Evolutionary conservation across 345 rosid species (phyloP).

Genomic region (Carallia brachiata): DNA sequence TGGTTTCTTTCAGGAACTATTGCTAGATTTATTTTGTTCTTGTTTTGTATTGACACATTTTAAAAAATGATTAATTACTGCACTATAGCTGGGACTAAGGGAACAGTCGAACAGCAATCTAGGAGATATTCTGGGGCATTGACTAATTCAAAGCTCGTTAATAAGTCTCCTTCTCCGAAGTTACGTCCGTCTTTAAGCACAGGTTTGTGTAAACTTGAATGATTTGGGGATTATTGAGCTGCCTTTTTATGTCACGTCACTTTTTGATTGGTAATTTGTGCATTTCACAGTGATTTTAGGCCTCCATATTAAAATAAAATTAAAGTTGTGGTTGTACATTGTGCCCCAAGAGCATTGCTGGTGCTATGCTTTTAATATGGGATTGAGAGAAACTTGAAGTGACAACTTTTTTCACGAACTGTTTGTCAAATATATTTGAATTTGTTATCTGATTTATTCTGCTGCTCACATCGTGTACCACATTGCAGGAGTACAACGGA

Average conservation of each 20-base stretch:
- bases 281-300: background rate
- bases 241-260: background rate
- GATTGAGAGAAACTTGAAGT: background rate
- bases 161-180: conserved; percentile 46
- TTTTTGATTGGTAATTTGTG: background rate
- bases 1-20: background rate
- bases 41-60: too few relatives aligned
- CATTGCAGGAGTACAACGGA: conserved; percentile 57
- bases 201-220: conserved; percentile 26
- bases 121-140: conserved; percentile 46
- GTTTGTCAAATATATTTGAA: background rate
- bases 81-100: conserved; percentile 52
- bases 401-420: background rate
- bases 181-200: conserved; percentile 38
- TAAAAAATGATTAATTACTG: too few relatives aligned
- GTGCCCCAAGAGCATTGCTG: too few relatives aligned
- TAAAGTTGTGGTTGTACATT: too few relatives aligned
- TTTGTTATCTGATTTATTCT: background rate
- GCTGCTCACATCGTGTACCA: background rate
- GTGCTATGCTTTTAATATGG: too few relatives aligned
- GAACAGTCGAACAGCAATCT: conserved; percentile 45
- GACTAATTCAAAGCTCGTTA: conserved; percentile 43
- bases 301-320: too few relatives aligned
- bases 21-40: background rate
- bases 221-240: background rate